Conservation (phyloP, 306 rosid species). For the Ormosia semicastrata region DNA sequence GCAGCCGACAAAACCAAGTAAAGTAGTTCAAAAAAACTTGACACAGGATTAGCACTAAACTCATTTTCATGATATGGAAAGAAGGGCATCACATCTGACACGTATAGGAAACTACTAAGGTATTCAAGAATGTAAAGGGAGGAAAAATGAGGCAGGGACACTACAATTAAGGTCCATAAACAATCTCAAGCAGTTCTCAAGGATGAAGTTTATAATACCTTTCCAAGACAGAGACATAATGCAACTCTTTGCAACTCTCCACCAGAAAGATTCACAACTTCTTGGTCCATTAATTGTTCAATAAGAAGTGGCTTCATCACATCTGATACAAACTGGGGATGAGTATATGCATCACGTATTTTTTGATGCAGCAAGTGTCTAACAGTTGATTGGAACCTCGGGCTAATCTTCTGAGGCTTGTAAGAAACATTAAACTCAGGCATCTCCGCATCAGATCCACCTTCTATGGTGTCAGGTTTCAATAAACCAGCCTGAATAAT, state of each 20-base stretch:
- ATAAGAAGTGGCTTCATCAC: constrained; percentile 99
- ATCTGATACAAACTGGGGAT: constrained; percentile 93
- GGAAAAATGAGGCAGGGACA: background rate
- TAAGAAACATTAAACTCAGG: constrained; percentile 98
- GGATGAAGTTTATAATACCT: constrained; percentile 53
- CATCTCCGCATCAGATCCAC: constrained; percentile 68
- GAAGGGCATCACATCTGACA: background rate
- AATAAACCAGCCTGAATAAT: constrained; percentile 85
- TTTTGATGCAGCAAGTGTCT: constrained; percentile 75
- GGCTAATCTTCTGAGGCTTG: constrained; percentile 98
- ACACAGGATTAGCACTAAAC: background rate
- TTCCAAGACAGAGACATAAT: constrained; percentile 91
- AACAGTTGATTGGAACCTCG: constrained; percentile 77
- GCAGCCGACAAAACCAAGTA: background rate
- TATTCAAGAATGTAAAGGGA: background rate
- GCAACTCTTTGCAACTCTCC: constrained; percentile 99
- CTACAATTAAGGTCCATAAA: background rate
- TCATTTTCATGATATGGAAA: background rate
- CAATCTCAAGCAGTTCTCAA: background rate
- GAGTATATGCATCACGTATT: constrained; percentile 85
- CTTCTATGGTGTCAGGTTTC: constrained; percentile 84
- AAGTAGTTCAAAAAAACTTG: background rate
- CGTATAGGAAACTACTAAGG: background rate
- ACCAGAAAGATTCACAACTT: constrained; percentile 95
- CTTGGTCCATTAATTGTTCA: constrained; percentile 97